Evolutionary conservation across 2,329 filamentous ascomycete species (phyloP), one percentile per base, ranked within the genome.

Genomic region (Fusarium sp.): DNA sequence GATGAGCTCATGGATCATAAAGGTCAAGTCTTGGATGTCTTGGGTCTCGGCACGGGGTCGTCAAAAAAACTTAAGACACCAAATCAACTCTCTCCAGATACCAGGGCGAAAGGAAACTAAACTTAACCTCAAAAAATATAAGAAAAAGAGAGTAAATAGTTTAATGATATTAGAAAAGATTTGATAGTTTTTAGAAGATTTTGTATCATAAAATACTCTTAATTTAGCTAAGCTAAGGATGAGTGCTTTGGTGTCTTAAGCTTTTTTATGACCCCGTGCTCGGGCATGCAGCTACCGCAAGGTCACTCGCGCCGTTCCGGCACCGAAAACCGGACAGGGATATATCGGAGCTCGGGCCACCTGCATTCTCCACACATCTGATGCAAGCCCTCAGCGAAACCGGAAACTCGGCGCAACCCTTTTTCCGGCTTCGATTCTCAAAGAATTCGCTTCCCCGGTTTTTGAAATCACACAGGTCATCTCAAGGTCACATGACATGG

Each of bases 401-500:
- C 71, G 71, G 71, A 68, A 29, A 8, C 4, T 37, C 72, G 72
- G 72, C 18, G 41, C n/a, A 18, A 18, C 29, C 27, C 27, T 31
- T 54, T 54, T 54, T 33, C 18, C 48, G 22, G 24, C 16, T 50
- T 48, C 14, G 4, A n/a, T 22, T 31, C 48, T n/a, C 18, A 6
- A 6, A 52, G 18, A 20, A 5, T 31, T 39, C 62, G 24, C 16
- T 37, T 27, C 52, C 52, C 29, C 31, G 13, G 31, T 60, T 65
- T 65, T 61, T 65, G 39, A n/a, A 59, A 57, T 57, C 54, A n/a
- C 13, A 56, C 65, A 57, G 65, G 63, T 37, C 57, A 52, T 50
- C 29, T 33, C 27, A 14, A 57, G 52, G 75, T 81, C 81, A 82
- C 80, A 75, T 83, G 81, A 82, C 71, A 56, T 72, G 75, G 77